Conservation (phyloP, 306 rosid genomes). For the Fagus crenata region DNA sequence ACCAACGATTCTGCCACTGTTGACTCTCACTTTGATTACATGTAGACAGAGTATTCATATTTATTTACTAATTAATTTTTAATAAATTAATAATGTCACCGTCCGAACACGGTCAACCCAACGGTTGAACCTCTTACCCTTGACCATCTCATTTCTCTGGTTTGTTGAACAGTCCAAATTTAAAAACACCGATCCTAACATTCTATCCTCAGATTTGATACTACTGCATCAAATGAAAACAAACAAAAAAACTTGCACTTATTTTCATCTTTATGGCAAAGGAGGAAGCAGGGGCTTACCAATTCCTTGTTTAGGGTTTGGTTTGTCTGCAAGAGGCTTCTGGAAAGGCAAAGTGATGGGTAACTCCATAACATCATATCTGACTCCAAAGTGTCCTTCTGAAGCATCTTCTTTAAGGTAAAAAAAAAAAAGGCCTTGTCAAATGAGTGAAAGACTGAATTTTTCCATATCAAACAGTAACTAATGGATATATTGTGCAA, state of each 20-base stretch:
- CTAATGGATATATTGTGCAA: background rate
- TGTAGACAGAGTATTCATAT: background rate
- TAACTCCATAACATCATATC: slow-evolving; percentile 79
- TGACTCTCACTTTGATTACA: background rate
- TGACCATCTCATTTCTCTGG: no score
- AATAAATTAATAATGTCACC: background rate
- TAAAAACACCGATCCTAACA: background rate
- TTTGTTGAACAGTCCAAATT: background rate
- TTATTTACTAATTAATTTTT: background rate
- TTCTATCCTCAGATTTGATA: background rate
- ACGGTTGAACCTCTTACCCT: no score
- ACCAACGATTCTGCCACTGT: background rate
- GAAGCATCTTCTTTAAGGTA: slow-evolving; percentile 50
- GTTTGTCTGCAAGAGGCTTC: slow-evolving; percentile 93
- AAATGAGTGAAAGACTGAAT: slow-evolving; percentile 3
- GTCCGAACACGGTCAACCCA: background rate
- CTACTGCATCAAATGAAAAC: background rate
- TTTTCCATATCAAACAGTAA: background rate
- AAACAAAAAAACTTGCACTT: background rate
- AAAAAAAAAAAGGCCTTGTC: background rate
- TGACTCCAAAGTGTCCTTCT: slow-evolving; percentile 78
- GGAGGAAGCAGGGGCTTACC: slow-evolving; percentile 50
- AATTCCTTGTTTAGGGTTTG: slow-evolving; percentile 97
- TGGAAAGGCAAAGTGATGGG: slow-evolving; percentile 85
- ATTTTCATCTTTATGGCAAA: background rate